Conservation (phyloP, 441 rosid species). For the Pelargonium citronellum region DNA sequence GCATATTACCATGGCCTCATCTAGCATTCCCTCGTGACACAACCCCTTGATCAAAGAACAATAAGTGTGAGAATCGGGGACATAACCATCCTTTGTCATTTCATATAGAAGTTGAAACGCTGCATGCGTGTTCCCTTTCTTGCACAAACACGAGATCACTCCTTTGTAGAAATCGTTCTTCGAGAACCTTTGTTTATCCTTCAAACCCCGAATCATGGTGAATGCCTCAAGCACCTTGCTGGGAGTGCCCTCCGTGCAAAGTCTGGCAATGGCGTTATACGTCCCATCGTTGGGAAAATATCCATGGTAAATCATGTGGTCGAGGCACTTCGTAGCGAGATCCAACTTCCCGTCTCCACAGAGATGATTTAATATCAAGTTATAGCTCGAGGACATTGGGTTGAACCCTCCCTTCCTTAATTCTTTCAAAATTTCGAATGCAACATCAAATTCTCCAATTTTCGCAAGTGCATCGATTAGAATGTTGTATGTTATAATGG, state of each 20-base stretch:
- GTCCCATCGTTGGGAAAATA: conserved; percentile 70
- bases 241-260: conserved; percentile 35
- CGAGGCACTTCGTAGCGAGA: conserved; percentile 53
- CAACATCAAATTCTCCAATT: conserved; percentile 58
- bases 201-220: conserved; percentile 60
- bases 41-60: conserved; percentile 74
- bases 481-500: conserved; percentile 59
- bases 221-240: conserved; percentile 60
- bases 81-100: conserved; percentile 56
- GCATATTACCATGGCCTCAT: conserved; percentile 55
- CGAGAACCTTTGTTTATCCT: conserved; percentile 39
- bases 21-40: conserved; percentile 68
- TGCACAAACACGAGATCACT: conserved; percentile 55
- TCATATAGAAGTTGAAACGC: conserved; percentile 69
- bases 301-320: conserved; percentile 52
- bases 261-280: conserved; percentile 53
- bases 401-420: conserved; percentile 47
- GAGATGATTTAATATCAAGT: conserved; percentile 53
- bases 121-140: conserved; percentile 67
- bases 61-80: conserved; percentile 60
- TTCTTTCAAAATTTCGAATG: conserved; percentile 60
- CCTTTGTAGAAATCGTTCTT: conserved; percentile 53
- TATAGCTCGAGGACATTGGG: conserved; percentile 58
- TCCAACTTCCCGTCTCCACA: conserved; percentile 62
- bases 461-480: conserved; percentile 59